These are phyloP conservation scores for Neurospora pannonica DNA, from an alignment of 495 filamentous ascomycete species.

Conservation along the genomic window DNA sequence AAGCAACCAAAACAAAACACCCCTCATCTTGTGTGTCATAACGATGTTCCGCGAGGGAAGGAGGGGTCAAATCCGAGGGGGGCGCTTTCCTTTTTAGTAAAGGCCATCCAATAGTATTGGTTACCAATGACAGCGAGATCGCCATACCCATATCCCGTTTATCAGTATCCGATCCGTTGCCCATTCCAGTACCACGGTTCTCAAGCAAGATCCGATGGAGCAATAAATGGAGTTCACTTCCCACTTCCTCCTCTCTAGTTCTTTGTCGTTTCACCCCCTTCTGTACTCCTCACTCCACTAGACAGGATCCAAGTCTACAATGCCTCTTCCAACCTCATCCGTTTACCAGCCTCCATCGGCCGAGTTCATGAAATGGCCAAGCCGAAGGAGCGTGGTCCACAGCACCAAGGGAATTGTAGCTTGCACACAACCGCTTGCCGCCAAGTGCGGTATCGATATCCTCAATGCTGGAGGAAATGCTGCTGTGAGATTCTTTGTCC, in stretches of 20 bases:
- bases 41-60: neutral
- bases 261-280: neutral
- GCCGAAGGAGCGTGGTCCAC: constrained; percentile 83
- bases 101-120: neutral
- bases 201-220: neutral
- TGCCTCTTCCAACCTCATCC: constrained; percentile 34
- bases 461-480: constrained; percentile 85
- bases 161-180: neutral
- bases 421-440: constrained; percentile 84
- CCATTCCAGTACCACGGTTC: neutral
- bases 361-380: constrained; percentile 60
- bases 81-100: neutral
- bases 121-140: neutral
- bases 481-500: constrained; percentile 50
- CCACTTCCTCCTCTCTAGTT: neutral
- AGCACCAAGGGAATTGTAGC: constrained; percentile 89
- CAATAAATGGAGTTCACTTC: neutral
- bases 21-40: neutral
- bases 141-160: neutral
- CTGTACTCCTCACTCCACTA: neutral
- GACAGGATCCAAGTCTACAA: constrained; percentile 7
- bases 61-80: neutral
- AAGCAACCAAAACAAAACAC: neutral
- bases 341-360: constrained; percentile 55
- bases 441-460: constrained; percentile 76